Percentiles rank a stretch among this genome's conserved stretches.
phyloP scores from a whole-genome alignment of 2,329 filamentous ascomycete genomes.

The Cladobotryum mycophilum region DNA sequence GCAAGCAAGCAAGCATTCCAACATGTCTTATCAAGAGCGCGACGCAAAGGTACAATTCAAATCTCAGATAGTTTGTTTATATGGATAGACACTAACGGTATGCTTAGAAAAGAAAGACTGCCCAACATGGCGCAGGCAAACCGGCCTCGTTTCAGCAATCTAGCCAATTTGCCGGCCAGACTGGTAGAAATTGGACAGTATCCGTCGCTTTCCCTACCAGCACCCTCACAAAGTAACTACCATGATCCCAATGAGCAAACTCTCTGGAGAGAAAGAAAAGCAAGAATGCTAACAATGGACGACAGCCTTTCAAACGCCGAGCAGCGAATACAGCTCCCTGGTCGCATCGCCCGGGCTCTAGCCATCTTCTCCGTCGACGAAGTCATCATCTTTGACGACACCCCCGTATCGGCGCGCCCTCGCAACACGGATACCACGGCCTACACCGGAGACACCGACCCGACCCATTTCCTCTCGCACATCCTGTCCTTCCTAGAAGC shows the following conservation, averaged over 20 bases:
- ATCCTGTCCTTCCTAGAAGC: conserved; percentile 77
- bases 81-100: neutral
- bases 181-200: conserved; percentile 62
- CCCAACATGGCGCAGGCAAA: conserved; percentile 30
- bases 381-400: conserved; percentile 74
- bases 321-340: conserved; percentile 65
- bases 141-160: conserved; percentile 54
- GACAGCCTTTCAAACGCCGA: conserved; percentile 64
- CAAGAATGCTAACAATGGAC: neutral
- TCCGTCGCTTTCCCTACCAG: conserved; percentile 75
- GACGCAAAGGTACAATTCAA: conserved; percentile 24
- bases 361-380: conserved; percentile 83
- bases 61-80: neutral
- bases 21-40: conserved; percentile 29
- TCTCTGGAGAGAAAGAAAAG: neutral
- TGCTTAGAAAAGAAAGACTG: conserved; percentile 45
- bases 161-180: conserved; percentile 59
- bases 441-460: conserved; percentile 66
- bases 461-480: conserved; percentile 73
- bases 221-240: conserved; percentile 62
- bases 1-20: conserved; percentile 2
- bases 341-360: conserved; percentile 71
- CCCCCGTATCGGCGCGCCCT: conserved; percentile 39
- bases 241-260: neutral
- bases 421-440: conserved; percentile 42